Conservation (phyloP, 1,284 basidiomycete species). For the Polyporus tsugae region DNA sequence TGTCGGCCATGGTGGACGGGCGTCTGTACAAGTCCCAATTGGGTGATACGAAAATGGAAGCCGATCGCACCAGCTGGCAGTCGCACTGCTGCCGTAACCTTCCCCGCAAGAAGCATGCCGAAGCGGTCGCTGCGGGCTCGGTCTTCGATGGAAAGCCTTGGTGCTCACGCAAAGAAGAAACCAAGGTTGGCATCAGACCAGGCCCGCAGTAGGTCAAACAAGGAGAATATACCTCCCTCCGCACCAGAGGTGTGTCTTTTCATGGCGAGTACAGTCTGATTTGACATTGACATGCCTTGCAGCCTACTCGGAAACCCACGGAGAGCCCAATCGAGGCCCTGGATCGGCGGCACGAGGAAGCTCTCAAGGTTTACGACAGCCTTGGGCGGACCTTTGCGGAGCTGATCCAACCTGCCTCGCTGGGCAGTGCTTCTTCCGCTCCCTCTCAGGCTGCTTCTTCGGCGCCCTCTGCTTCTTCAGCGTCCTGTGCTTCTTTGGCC, state of each 20-base stretch:
- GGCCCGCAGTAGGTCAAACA: not conserved
- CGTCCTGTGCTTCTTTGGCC: too few species aligned
- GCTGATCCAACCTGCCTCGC: not conserved
- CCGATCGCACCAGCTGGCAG: not conserved
- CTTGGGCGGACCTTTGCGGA: not conserved
- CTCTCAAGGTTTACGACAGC: not conserved
- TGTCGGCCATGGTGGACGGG: too few species aligned
- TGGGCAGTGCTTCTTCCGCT: not conserved
- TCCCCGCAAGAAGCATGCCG: not conserved
- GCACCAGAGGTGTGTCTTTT: not conserved
- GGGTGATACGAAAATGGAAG: not conserved
- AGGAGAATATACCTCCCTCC: not conserved
- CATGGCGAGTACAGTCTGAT: not conserved
- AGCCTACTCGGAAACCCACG: not conserved
- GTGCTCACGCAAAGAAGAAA: not conserved
- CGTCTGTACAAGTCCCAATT: too few species aligned
- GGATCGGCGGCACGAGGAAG: not conserved
- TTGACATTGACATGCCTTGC: not conserved
- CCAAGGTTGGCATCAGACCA: not conserved
- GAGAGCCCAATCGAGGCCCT: not conserved
- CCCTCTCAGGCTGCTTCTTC: too few species aligned
- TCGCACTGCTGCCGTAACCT: not conserved
- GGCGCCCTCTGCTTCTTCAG: too few species aligned
- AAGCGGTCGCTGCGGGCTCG: not conserved
- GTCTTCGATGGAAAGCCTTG: not conserved